A percentile compares a stretch with the other conserved stretches of the same genome.
These are phyloP conservation scores for Amauroascus verrucosus DNA, from an alignment of 2,329 filamentous ascomycete genomes.

Conservation along the genomic window DNA sequence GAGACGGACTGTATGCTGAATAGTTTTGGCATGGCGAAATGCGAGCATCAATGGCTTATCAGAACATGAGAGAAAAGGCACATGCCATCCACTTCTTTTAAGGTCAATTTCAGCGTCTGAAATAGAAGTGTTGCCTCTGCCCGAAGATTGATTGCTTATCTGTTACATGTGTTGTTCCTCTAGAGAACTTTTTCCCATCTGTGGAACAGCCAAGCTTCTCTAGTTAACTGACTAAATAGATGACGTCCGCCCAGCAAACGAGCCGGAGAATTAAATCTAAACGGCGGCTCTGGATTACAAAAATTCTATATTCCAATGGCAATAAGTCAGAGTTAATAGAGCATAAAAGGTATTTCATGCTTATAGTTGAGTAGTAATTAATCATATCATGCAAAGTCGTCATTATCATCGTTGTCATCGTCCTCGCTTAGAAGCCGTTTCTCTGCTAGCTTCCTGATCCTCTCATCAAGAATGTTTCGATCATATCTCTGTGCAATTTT, in stretches of 20 bases:
- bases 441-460: conserved; percentile 81
- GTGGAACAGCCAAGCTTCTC: no score
- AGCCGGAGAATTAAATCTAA: neutral
- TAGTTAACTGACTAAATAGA: no score
- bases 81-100: no score
- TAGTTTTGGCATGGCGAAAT: conserved; percentile 6
- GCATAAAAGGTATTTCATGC: neutral
- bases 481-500: conserved; percentile 85
- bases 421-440: conserved; percentile 51
- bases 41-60: neutral
- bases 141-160: no score
- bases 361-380: neutral
- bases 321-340: neutral
- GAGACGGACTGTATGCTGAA: neutral
- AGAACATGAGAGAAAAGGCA: neutral
- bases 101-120: no score
- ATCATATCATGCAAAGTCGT: conserved; percentile 1
- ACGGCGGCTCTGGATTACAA: no score
- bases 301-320: neutral
- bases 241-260: conserved; percentile 7
- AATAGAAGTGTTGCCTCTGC: no score
- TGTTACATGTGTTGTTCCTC: no score
- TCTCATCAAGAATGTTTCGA: conserved; percentile 67
- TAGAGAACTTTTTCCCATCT: no score
- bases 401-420: conserved; percentile 42